These are phyloP conservation scores for Cubamyces sp. DNA, from an alignment of 768 basidiomycete species.

Conservation along the genomic window DNA sequence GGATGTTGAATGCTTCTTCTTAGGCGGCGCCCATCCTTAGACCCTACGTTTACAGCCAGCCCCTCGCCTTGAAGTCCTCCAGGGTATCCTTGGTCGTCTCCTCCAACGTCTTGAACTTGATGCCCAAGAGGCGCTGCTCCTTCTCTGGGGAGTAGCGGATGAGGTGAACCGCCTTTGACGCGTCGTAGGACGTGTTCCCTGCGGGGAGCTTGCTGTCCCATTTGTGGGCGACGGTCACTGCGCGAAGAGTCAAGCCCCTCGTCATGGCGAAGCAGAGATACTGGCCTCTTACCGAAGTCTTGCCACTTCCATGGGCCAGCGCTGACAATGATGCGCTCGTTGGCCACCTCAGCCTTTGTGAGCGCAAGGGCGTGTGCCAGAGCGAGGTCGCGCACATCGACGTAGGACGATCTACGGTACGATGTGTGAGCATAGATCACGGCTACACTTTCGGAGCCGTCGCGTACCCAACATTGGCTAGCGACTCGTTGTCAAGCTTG, in stretches of 20 bases:
- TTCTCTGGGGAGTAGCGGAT: slow-evolving; percentile 39
- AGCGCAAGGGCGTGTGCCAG: slow-evolving; percentile 37
- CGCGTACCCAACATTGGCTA: slow-evolving; percentile 22
- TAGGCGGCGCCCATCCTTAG: no score
- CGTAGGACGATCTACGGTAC: slow-evolving; percentile 25
- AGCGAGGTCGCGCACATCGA: slow-evolving; percentile 44
- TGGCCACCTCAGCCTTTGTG: slow-evolving; percentile 38
- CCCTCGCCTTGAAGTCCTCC: slow-evolving; percentile 46
- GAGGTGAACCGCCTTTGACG: slow-evolving; percentile 32
- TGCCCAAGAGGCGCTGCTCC: slow-evolving; percentile 43
- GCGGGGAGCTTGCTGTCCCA: slow-evolving; percentile 21
- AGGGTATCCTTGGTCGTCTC: slow-evolving; percentile 47
- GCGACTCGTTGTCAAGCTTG: slow-evolving; percentile 18
- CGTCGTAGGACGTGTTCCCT: slow-evolving; percentile 27
- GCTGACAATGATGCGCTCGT: slow-evolving; percentile 44
- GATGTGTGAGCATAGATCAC: background rate
- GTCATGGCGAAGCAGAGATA: background rate
- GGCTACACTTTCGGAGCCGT: no score
- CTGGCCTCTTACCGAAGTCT: slow-evolving; percentile 24
- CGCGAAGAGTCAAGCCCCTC: background rate
- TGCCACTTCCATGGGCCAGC: slow-evolving; percentile 28
- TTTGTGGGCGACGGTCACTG: slow-evolving; percentile 24
- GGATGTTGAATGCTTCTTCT: background rate
- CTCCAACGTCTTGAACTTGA: slow-evolving; percentile 45
- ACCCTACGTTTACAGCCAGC: slow-evolving; percentile 30